A percentile compares a stretch with the other conserved stretches of the same genome.
These are phyloP conservation scores for Pseudozyma tsukubaensis DNA, from an alignment of 1,284 basidiomycete genomes.

Conservation along the genomic window DNA sequence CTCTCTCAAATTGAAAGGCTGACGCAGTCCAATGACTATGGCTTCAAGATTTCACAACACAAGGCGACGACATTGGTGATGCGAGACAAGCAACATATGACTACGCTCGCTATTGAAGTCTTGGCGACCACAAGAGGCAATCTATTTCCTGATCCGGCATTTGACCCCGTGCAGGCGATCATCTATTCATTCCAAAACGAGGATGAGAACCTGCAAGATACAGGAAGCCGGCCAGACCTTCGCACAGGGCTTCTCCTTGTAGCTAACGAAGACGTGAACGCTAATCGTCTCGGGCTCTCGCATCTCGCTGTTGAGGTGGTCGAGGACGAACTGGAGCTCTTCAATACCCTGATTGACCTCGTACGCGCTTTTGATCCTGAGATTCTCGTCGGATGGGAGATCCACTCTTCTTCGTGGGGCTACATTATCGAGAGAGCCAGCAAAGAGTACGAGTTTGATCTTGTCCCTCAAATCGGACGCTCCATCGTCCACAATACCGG, in stretches of 20 bases:
- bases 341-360: slow-evolving; percentile 82
- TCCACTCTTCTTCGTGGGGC: slow-evolving; percentile 89
- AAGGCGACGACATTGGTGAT: slow-evolving; percentile 39
- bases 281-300: slow-evolving; percentile 51
- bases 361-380: slow-evolving; percentile 87
- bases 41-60: slow-evolving; percentile 60
- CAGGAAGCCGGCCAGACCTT: slow-evolving; percentile 50
- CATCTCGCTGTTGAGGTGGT: slow-evolving; percentile 73
- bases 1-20: slow-evolving; percentile 77
- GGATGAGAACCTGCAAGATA: slow-evolving; percentile 68
- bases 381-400: slow-evolving; percentile 90
- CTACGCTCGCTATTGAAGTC: slow-evolving; percentile 82
- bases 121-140: slow-evolving; percentile 81
- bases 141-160: slow-evolving; percentile 78
- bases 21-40: slow-evolving; percentile 79
- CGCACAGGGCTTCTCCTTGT: slow-evolving; percentile 57
- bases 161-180: slow-evolving; percentile 79
- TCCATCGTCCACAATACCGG: slow-evolving; percentile 60
- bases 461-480: slow-evolving; percentile 69
- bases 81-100: slow-evolving; percentile 81
- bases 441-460: slow-evolving; percentile 62
- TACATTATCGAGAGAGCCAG: slow-evolving; percentile 80
- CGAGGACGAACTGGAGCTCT: slow-evolving; percentile 81
- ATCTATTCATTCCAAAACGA: slow-evolving; percentile 79
- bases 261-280: slow-evolving; percentile 7